phyloP scores from a whole-genome alignment of 495 filamentous ascomycete species.

The Hypoxylon lienhwacheense region DNA sequence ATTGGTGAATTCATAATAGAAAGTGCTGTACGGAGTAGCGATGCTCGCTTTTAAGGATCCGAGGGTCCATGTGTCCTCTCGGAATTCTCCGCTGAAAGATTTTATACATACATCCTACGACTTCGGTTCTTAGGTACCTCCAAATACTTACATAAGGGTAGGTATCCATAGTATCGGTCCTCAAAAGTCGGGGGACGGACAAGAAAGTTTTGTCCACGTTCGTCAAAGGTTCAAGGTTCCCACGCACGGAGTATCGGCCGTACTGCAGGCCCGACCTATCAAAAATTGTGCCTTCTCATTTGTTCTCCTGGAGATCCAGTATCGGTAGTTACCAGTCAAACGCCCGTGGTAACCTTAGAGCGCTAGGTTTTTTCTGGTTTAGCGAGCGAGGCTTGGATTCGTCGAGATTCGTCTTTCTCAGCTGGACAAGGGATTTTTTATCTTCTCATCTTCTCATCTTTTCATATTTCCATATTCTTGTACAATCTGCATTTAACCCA shows the following conservation, averaged over 20 bases:
- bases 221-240: background rate
- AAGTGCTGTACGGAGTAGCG: too few relatives aligned
- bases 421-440: slow-evolving; percentile 22
- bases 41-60: background rate
- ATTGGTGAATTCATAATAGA: too few relatives aligned
- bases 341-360: slow-evolving; percentile 4
- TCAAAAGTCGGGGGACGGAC: background rate
- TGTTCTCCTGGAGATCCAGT: background rate
- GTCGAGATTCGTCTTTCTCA: slow-evolving; percentile 15
- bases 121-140: too few relatives aligned
- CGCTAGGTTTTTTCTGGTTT: slow-evolving; percentile 1
- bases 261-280: slow-evolving; percentile 6
- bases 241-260: slow-evolving; percentile 17
- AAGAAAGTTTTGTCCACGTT: background rate
- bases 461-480: background rate
- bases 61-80: background rate
- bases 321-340: slow-evolving; percentile 12
- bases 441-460: background rate
- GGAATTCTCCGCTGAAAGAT: background rate
- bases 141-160: too few relatives aligned
- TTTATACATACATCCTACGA: too few relatives aligned
- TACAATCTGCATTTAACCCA: slow-evolving; percentile 3
- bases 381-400: slow-evolving; percentile 28
- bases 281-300: background rate
- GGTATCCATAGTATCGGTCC: too few relatives aligned